Evolutionary conservation across 768 basidiomycete species (phyloP).

Genomic region (Albatrellus ellisii): DNA sequence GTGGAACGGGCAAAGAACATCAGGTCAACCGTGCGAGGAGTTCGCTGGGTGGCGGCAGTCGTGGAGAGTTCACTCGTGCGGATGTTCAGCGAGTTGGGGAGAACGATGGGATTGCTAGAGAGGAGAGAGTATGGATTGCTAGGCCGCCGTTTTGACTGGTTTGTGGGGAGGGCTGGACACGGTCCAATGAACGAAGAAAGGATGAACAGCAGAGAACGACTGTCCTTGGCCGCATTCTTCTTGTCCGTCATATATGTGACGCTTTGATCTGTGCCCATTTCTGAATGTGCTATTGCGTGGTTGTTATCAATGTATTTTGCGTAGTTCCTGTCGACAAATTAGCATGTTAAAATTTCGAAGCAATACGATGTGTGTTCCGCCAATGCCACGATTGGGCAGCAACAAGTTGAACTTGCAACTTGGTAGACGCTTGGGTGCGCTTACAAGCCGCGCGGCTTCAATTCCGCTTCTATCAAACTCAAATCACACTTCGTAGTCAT

Average conservation of each 20-base stretch:
- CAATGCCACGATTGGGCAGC: no score
- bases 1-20: conserved; percentile 21
- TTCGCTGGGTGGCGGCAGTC: conserved; percentile 29
- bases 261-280: no score
- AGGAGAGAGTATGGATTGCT: conserved; percentile 27
- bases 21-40: conserved; percentile 23
- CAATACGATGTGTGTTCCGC: no score
- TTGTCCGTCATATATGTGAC: neutral
- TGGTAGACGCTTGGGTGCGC: no score
- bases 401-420: no score
- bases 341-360: no score
- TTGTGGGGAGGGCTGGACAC: conserved; percentile 26
- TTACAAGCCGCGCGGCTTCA: no score
- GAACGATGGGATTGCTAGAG: conserved; percentile 30
- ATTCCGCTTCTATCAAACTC: no score
- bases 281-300: no score
- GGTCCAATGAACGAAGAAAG: conserved; percentile 33
- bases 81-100: conserved; percentile 36
- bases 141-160: conserved; percentile 43
- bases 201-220: conserved; percentile 25
- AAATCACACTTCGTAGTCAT: no score
- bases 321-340: no score
- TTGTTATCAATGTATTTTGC: no score
- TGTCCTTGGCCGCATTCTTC: conserved; percentile 11
- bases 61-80: conserved; percentile 38